Evolutionary conservation across 768 basidiomycete genomes (phyloP), one percentile per base, ranked within the genome.

Genomic region (Zangia roseola): DNA sequence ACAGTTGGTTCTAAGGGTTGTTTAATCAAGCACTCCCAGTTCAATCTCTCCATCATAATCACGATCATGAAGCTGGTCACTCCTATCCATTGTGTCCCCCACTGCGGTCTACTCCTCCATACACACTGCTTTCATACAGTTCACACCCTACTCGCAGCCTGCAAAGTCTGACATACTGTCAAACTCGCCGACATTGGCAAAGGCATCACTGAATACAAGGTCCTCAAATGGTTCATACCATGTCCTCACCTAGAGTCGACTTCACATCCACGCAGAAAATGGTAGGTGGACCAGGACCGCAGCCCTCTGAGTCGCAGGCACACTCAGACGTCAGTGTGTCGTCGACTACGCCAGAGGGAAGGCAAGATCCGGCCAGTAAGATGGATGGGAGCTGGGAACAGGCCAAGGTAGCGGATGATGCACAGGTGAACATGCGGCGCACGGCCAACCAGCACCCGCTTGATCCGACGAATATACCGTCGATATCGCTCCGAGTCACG

Each of bases 131-230:
- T 78, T 46, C 76, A 78, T 54, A 58, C 64, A 3, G 68, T 64
- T 1, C 55, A 54, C 16, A 44, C 65, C 14, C 60, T 58, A 36
- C 68, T 61, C 47, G 64, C 68, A 2, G 60, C 69, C 3, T 61
- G 61, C 21, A 75, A 69, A 43, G 64, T 71, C 12, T 47, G 75
- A n/a, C 72, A 86, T 47, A 79, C 74, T 9, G 89, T 90, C 74
- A 88, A 82, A 49, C 79, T 91, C 34, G 88, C 88, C 1, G 88
- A 91, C 63, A 90, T 93, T 60, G 91, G 92, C 5, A 90, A 93
- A 68, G 91, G 91, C 6, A 92, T 94, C 56, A 91, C 90, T 19
- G 91, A 94, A 67, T 90, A 88, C 61, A 90, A 94, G 69, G 79
- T 94, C 55, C 83, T 94, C 40, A 85, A 84, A 65, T 94, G 91